phyloP scores from a whole-genome alignment of 495 filamentous ascomycete genomes.

The Neurospora sp. region DNA sequence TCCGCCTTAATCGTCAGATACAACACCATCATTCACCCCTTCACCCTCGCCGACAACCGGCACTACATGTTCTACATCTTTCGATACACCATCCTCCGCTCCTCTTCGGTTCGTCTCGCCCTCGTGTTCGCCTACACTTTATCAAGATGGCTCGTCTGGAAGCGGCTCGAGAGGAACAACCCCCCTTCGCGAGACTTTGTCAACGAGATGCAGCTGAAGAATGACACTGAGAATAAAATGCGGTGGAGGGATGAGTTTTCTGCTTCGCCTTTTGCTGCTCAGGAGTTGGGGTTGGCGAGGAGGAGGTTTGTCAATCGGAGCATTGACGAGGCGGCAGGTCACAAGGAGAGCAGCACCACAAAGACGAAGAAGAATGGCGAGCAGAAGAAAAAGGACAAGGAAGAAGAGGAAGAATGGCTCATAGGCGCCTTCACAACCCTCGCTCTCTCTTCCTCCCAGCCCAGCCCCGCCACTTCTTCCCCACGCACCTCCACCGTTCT shows the following conservation, averaged over 20 bases:
- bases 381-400: not conserved
- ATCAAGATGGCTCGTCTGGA: slow-evolving; percentile 52
- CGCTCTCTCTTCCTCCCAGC: not conserved
- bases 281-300: not conserved
- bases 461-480: not conserved
- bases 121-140: slow-evolving; percentile 46
- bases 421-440: not conserved
- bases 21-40: slow-evolving; percentile 94
- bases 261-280: not conserved
- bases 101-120: slow-evolving; percentile 54
- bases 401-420: not conserved
- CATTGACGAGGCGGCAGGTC: not conserved
- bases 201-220: not conserved
- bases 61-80: slow-evolving; percentile 98
- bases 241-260: not conserved
- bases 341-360: too few species aligned
- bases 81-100: slow-evolving; percentile 61
- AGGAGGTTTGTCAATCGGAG: not conserved
- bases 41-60: slow-evolving; percentile 90
- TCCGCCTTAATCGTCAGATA: slow-evolving; percentile 46
- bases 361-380: too few species aligned
- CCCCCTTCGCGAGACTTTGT: not conserved
- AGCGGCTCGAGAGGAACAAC: slow-evolving; percentile 24
- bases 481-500: slow-evolving; percentile 32
- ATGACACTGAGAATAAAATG: not conserved